phyloP scores from a whole-genome alignment of 1,284 basidiomycete species.

The Phlebopus sp. region DNA sequence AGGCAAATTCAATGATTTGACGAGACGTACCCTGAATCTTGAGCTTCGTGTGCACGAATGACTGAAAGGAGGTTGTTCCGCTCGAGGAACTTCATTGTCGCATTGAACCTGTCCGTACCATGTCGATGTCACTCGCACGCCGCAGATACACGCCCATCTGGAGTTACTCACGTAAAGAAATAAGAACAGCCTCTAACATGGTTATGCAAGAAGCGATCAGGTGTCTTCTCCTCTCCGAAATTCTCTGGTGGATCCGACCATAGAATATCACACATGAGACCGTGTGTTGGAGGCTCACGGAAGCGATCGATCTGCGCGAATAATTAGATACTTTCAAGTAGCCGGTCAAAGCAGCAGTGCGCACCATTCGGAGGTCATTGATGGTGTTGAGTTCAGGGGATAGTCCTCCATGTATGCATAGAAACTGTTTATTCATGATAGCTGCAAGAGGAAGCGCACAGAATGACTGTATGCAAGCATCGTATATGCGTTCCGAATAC shows the following conservation, averaged over 20 bases:
- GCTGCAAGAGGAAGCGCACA: constrained; percentile 86
- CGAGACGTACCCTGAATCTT: constrained; percentile 74
- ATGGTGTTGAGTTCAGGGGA: constrained; percentile 85
- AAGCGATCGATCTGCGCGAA: constrained; percentile 75
- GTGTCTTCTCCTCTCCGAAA: constrained; percentile 83
- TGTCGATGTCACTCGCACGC: neutral
- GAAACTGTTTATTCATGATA: constrained; percentile 95
- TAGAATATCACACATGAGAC: constrained; percentile 89
- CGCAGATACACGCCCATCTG: neutral
- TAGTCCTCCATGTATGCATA: constrained; percentile 91
- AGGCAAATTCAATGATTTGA: neutral
- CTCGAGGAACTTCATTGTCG: constrained; percentile 90
- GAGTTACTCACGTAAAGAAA: constrained; percentile 76
- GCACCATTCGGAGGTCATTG: constrained; percentile 75
- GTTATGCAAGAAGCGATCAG: constrained; percentile 83
- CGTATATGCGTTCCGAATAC: constrained; percentile 83
- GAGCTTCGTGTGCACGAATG: constrained; percentile 89
- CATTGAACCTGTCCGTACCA: constrained; percentile 59
- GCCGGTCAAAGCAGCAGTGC: constrained; percentile 15
- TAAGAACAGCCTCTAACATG: constrained; percentile 89
- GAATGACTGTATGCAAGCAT: constrained; percentile 88
- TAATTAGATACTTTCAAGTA: neutral
- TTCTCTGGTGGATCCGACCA: constrained; percentile 93
- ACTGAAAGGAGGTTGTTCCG: constrained; percentile 87
- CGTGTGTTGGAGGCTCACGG: constrained; percentile 87